These are phyloP conservation scores for Pisolithus tinctorius DNA, from an alignment of 768 basidiomycete species.

Conservation along the genomic window DNA sequence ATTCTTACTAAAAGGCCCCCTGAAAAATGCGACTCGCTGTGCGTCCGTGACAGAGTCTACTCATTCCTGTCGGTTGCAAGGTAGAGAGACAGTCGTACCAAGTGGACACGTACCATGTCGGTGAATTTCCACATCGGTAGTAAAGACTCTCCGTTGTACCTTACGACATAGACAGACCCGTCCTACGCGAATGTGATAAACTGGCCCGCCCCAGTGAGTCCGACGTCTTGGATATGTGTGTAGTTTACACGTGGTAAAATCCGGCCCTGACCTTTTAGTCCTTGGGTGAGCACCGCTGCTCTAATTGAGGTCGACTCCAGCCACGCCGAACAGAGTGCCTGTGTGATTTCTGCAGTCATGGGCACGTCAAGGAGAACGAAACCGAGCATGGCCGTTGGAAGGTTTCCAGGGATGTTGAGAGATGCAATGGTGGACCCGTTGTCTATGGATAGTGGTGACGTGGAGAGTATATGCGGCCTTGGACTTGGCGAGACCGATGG, in stretches of 20 bases:
- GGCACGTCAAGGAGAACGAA: constrained; percentile 30
- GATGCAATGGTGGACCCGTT: constrained; percentile 47
- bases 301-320: constrained; percentile 45
- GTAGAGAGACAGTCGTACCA: constrained; percentile 10
- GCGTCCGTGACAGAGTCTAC: constrained; percentile 36
- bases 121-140: constrained; percentile 49
- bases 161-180: constrained; percentile 51
- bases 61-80: neutral
- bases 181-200: constrained; percentile 54
- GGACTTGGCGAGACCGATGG: constrained; percentile 41
- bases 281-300: constrained; percentile 44
- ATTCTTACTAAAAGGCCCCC: constrained; percentile 43
- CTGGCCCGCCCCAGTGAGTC: constrained; percentile 45
- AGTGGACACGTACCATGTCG: constrained; percentile 35
- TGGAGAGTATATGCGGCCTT: constrained; percentile 56
- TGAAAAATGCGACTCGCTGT: constrained; percentile 47
- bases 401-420: constrained; percentile 47
- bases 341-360: neutral
- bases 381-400: constrained; percentile 29
- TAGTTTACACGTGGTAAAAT: constrained; percentile 40
- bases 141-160: constrained; percentile 38
- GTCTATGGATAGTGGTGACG: constrained; percentile 50
- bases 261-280: constrained; percentile 40
- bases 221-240: constrained; percentile 53
- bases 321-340: constrained; percentile 29